A percentile compares a stretch with the other conserved stretches of the same genome.
These are phyloP conservation scores for Ganoderma meredithae DNA, from an alignment of 1,284 basidiomycete genomes.

Conservation along the genomic window DNA sequence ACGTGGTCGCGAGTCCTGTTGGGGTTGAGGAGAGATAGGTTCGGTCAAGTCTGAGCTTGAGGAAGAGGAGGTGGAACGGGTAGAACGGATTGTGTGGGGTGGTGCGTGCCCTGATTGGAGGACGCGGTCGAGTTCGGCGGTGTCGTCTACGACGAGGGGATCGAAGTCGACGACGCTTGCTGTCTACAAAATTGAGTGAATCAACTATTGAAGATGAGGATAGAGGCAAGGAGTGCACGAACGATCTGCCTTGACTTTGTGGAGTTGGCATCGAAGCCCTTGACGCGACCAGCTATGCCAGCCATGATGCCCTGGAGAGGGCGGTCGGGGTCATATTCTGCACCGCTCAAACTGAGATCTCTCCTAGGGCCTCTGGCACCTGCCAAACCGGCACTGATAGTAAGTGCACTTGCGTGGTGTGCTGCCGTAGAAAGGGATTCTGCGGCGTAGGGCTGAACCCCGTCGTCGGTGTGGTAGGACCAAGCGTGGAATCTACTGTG, in stretches of 20 bases:
- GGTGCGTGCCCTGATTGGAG: slow-evolving; percentile 58
- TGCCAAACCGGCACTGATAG: slow-evolving; percentile 80
- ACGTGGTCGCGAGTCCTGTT: slow-evolving; percentile 55
- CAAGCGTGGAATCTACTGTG: slow-evolving; percentile 63
- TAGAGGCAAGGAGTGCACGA: slow-evolving; percentile 38
- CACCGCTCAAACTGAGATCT: slow-evolving; percentile 71
- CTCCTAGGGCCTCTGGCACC: slow-evolving; percentile 57
- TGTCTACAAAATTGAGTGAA: slow-evolving; percentile 31
- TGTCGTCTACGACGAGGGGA: slow-evolving; percentile 64
- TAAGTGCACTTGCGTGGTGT: slow-evolving; percentile 87
- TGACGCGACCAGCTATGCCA: slow-evolving; percentile 57
- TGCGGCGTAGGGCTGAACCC: slow-evolving; percentile 66
- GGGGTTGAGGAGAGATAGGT: slow-evolving; percentile 43
- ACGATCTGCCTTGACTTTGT: slow-evolving; percentile 56
- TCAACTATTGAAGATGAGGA: slow-evolving; percentile 8
- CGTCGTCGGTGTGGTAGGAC: slow-evolving; percentile 73
- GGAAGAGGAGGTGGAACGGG: slow-evolving; percentile 53
- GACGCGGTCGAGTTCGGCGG: slow-evolving; percentile 68
- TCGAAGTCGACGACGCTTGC: slow-evolving; percentile 47
- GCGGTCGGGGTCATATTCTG: slow-evolving; percentile 88
- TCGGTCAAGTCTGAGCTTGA: slow-evolving; percentile 48
- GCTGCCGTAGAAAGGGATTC: slow-evolving; percentile 82
- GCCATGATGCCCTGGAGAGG: slow-evolving; percentile 78
- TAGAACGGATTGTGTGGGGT: slow-evolving; percentile 47
- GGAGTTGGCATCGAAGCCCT: slow-evolving; percentile 59